phyloP scores from a whole-genome alignment of 1,284 basidiomycete genomes.

The Cutaneotrichosporon dermatis region DNA sequence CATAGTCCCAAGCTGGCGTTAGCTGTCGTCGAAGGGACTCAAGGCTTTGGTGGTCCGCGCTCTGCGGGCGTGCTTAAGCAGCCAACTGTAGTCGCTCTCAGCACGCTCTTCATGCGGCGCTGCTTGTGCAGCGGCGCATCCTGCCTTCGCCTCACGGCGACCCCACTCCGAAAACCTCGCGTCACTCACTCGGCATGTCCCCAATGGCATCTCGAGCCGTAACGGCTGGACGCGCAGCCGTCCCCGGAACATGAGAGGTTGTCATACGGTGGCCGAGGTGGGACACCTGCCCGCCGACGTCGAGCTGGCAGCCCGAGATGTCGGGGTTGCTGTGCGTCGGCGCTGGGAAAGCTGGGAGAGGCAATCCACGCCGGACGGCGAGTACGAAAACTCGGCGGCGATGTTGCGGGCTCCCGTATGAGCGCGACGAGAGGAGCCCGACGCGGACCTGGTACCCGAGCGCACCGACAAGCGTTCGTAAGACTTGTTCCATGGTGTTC shows the following conservation, averaged over 20 bases:
- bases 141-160: too few species aligned
- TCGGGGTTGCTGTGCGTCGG: conserved; percentile 30
- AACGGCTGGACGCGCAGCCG: conserved; percentile 11
- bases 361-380: conserved; percentile 22
- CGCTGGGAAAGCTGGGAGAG: conserved; percentile 25
- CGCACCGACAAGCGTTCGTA: conserved; percentile 12
- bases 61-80: not conserved
- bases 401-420: conserved; percentile 33
- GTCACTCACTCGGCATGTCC: conserved; percentile 29
- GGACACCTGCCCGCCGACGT: too few species aligned
- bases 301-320: too few species aligned
- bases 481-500: conserved; percentile 8
- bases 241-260: too few species aligned
- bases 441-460: conserved; percentile 30
- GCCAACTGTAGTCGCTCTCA: too few species aligned
- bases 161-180: too few species aligned
- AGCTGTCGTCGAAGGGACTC: not conserved
- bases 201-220: conserved; percentile 26
- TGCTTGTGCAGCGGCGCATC: too few species aligned
- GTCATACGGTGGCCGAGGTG: too few species aligned
- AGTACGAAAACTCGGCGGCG: conserved; percentile 30
- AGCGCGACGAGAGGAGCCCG: conserved; percentile 23
- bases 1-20: not conserved
- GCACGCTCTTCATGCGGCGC: too few species aligned
- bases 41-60: not conserved